These are phyloP conservation scores for Neofusicoccum sp. DNA, from an alignment of 2,329 filamentous ascomycete genomes.

Conservation along the genomic window DNA sequence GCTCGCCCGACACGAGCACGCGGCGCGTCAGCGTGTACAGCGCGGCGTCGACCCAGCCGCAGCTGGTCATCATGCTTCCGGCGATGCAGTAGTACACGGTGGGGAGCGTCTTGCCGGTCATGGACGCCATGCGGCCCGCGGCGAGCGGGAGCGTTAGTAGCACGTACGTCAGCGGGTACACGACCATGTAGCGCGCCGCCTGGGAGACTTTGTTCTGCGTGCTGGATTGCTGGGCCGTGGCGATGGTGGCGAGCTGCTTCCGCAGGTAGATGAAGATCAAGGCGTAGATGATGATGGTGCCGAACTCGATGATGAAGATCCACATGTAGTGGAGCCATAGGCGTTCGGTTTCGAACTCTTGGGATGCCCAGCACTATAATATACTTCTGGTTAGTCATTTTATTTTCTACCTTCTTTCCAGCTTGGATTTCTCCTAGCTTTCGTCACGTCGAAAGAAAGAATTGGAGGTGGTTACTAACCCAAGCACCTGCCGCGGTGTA, in stretches of 20 bases:
- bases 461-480: conserved; percentile 34
- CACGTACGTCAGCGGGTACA: conserved; percentile 67
- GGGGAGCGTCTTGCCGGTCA: conserved; percentile 43
- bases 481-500: conserved; percentile 52
- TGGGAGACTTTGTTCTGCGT: conserved; percentile 33
- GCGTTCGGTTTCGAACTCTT: conserved; percentile 43
- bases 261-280: conserved; percentile 20
- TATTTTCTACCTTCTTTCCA: neutral
- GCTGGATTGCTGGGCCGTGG: conserved; percentile 28
- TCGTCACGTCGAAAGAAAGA: neutral
- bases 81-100: conserved; percentile 59
- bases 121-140: conserved; percentile 38
- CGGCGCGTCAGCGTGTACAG: conserved; percentile 45
- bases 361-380: conserved; percentile 52
- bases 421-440: neutral
- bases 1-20: conserved; percentile 35
- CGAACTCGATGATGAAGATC: conserved; percentile 55
- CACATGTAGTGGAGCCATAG: conserved; percentile 55
- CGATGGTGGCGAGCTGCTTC: conserved; percentile 39
- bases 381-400: too few species aligned
- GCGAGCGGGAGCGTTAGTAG: conserved; percentile 65
- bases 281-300: conserved; percentile 24
- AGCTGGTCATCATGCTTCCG: conserved; percentile 55
- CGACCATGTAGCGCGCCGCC: conserved; percentile 57
- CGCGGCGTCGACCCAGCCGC: conserved; percentile 45